Conservation (phyloP, 345 rosid species). For the Dipteronia dyeriana region DNA sequence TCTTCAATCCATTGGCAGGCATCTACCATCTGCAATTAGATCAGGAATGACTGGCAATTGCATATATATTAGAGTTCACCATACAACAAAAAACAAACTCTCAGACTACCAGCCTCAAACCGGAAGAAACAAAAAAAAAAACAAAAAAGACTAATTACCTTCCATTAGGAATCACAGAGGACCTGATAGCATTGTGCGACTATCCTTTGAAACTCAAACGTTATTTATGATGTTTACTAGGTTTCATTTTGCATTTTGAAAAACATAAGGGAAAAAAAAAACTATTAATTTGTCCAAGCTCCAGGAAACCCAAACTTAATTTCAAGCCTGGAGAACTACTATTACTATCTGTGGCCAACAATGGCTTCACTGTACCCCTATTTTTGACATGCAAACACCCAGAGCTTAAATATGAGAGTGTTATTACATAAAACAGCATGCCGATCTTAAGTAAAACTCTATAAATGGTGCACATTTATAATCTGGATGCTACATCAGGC, state of each 20-base stretch:
- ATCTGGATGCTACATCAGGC: neutral
- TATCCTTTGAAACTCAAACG: constrained; percentile 75
- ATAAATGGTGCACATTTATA: neutral
- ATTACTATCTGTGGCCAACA: neutral
- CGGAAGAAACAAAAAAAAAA: neutral
- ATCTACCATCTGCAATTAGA: constrained; percentile 51
- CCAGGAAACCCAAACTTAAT: neutral
- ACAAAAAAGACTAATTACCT: too few species aligned
- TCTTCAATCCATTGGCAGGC: constrained; percentile 60
- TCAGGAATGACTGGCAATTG: neutral
- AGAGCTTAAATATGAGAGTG: neutral
- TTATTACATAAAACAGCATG: neutral
- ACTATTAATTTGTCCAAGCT: neutral
- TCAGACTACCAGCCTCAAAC: neutral
- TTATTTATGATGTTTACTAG: neutral
- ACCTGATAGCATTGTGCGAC: constrained; percentile 60
- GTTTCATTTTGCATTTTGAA: neutral
- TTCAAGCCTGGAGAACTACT: constrained; percentile 8
- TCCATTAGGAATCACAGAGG: too few species aligned
- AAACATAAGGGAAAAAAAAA: neutral
- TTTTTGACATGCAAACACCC: too few species aligned
- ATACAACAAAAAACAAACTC: neutral
- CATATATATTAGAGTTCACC: neutral
- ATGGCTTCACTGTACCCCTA: neutral
- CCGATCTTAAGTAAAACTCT: neutral